Evolutionary conservation across 495 filamentous ascomycete species (phyloP).

Genomic region (Penicillium arizonense): DNA sequence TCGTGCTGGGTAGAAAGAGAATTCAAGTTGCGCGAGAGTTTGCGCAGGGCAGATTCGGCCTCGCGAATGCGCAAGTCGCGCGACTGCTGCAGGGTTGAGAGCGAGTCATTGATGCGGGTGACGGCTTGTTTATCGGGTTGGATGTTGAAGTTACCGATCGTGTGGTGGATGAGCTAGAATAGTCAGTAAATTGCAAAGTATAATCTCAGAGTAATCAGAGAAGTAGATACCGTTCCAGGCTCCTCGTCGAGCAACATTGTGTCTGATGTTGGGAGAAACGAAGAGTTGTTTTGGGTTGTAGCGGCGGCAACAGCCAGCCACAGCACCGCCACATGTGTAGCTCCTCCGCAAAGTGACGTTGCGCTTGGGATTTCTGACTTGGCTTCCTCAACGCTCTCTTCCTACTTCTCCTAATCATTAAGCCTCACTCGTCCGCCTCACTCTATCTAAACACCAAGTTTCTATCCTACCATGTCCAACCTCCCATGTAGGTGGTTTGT

Average conservation of each 20-base stretch:
- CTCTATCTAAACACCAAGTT: background rate
- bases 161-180: conserved; percentile 79
- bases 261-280: conserved; percentile 11
- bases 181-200: conserved; percentile 17
- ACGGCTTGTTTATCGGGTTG: conserved; percentile 80
- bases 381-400: background rate
- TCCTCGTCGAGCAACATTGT: conserved; percentile 97
- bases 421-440: conserved; percentile 1
- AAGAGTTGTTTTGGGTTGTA: conserved; percentile 34
- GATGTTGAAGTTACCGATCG: conserved; percentile 92
- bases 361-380: conserved; percentile 12
- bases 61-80: conserved; percentile 74
- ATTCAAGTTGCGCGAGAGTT: conserved; percentile 68
- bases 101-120: conserved; percentile 80
- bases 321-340: conserved; percentile 48
- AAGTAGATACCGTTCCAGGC: conserved; percentile 68
- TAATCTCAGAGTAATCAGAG: background rate
- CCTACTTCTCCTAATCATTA: background rate
- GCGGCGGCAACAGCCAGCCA: conserved; percentile 52
- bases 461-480: conserved; percentile 53
- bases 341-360: conserved; percentile 34
- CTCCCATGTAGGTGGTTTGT: conserved; percentile 64
- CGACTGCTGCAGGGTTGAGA: conserved; percentile 73
- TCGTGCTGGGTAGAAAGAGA: conserved; percentile 67
- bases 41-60: conserved; percentile 66